Base-by-base conservation (phyloP, 106 monocot genomes). In the Acanthochlamys bracteata region DNA sequence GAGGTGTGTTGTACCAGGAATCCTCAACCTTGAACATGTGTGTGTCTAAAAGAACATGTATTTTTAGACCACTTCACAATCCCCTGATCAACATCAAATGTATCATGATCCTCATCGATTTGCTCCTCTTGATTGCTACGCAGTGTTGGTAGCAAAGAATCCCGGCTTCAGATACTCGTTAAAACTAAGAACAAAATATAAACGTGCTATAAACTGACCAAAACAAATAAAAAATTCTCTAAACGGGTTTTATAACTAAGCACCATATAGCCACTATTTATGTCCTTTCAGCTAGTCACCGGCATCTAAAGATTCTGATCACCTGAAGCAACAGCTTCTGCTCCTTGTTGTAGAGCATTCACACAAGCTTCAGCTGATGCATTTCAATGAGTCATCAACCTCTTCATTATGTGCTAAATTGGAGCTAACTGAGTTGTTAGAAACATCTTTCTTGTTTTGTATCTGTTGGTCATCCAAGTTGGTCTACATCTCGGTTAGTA, bases 1-100 rank as follows among this genome's bases (percentile, higher is more conserved):
- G 98, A 43, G 92, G 83, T 17, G 89, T 82, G 55, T 99, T 92
- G 69, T 99, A 88, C 98, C 84, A 92, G 1, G 88, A 88, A 56
- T 99, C 98, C 49, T 88, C 85, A 8, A 86, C 81, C 15, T 82
- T 83, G 75, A 99, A 99, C 79, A 79, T 64, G 61, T 92, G 83
- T 20, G 92, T 83, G n/a, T 99, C 89, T 71, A 92, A 76, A 71
- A 98, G 76, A 42, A 98, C 79, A 64, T n/a, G 89, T 73, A 57
- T 99, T 99, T 72, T 71, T 83, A 4, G 98, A 92, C 98, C 98
- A 99, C 68, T 92, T 92, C n/a, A 71, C 66, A 74, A 60, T 23
- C 24, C 66, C 86, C 24, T 42, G 66, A 52, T 80, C 80, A 55
- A 82, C 46, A 33, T 84, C 71, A 40, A 77, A 71, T 22, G 47